Base-by-base conservation (phyloP, 139 green algal species). In the Chlamydomonas urium region DNA sequence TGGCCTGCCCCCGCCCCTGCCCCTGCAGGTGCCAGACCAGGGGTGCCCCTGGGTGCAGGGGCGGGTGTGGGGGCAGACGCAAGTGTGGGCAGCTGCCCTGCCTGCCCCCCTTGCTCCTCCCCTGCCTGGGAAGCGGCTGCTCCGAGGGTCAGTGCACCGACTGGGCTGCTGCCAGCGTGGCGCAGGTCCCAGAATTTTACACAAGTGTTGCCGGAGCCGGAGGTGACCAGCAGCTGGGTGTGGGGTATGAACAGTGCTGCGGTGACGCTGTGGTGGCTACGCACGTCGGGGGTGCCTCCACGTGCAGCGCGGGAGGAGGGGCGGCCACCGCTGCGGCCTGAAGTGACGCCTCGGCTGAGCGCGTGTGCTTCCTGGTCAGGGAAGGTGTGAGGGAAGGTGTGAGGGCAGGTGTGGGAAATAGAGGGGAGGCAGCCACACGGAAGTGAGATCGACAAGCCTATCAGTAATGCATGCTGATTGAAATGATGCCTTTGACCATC, bases 161-260 rank as follows among this genome's bases (percentile, higher is more conserved):
- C n/a, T n/a, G n/a, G n/a, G n/a, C n/a, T n/a, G n/a, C n/a, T n/a
- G 10, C 26, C 26, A 10, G 26, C 26, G 19, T 63, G 14, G 26
- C 53, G 53, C 24, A 63, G 14, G 26, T 63, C 53, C 53, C 53
- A 63, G 6, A 63, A 6, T 21, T 63, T 63, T 5, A 63, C 53
- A 26, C 53, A 63, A 14, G 53, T 63, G 26, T 63, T 21, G 17
- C 53, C 53, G 14, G 53, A 63, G 10, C 53, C 53, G 26, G 53
- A 14, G 24, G 53, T 63, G 29, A 26, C 53, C 10, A 63, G 53
- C 24, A 63, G 53, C 53, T 63, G 53, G 42, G 42, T 50, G 42
- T 50, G 14, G 10, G 42, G 42, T 50, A 50, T 50, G 14, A 50
- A 50, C 10, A 50, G 10, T 14, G 14, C 42, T 24, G 42, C 42